Conservation (phyloP, 1,284 basidiomycete genomes). For the Rhodotorula sp. region DNA sequence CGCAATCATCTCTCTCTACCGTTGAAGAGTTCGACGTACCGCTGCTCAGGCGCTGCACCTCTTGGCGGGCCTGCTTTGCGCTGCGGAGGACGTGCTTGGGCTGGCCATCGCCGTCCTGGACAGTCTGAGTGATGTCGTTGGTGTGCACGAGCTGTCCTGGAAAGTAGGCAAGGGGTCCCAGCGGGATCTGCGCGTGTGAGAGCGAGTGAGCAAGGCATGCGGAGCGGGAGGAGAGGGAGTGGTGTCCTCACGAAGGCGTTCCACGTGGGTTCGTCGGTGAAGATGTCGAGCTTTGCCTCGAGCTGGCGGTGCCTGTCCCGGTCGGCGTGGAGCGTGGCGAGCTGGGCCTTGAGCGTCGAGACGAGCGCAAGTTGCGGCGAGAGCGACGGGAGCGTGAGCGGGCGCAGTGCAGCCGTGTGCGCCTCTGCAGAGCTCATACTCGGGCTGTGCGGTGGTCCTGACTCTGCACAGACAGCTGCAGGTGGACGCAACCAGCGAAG, state of each 20-base stretch:
- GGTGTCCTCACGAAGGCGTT: constrained; percentile 25
- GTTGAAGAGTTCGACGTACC: background rate
- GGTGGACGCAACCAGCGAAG: background rate
- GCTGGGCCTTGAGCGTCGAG: constrained; percentile 3
- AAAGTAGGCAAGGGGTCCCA: constrained; percentile 38
- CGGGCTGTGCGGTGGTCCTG: background rate
- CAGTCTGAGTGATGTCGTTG: constrained; percentile 32
- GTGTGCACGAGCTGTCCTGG: constrained; percentile 37
- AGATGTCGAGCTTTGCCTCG: constrained; percentile 15
- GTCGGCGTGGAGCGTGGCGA: background rate
- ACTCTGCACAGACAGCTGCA: background rate
- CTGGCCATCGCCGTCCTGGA: background rate
- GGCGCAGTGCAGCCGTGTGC: constrained; percentile 8
- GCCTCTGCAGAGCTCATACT: background rate
- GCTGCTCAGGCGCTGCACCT: background rate
- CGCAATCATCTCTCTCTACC: no score
- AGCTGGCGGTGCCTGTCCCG: constrained; percentile 8
- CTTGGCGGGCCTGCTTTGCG: constrained; percentile 32
- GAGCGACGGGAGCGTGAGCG: constrained; percentile 26
- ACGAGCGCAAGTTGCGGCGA: constrained; percentile 13
- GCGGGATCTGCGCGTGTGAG: constrained; percentile 30
- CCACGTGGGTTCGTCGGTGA: constrained; percentile 38
- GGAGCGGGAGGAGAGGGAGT: background rate
- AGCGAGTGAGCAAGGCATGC: background rate
- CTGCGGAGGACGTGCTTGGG: constrained; percentile 16